Percentiles rank a stretch among this genome's conserved stretches.
These are phyloP conservation scores for Camelina neglecta DNA, from an alignment of 345 rosid genomes.

Conservation along the genomic window DNA sequence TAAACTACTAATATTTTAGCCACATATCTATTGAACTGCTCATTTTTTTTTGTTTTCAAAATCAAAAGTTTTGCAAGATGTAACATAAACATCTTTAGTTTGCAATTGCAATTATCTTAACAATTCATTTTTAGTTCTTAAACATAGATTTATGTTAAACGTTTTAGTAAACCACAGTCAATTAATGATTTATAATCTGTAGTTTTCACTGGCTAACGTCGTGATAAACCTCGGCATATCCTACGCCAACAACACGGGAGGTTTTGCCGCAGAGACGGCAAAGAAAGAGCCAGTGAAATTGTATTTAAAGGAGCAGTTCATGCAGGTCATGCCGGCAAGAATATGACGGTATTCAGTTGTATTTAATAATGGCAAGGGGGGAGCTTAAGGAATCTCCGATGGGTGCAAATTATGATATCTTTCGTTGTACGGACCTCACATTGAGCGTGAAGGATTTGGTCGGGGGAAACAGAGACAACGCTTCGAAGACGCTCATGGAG, in stretches of 20 bases:
- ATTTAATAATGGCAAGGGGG: background rate
- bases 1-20: background rate
- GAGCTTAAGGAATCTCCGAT: background rate
- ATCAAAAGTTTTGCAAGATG: background rate
- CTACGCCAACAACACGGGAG: background rate
- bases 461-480: background rate
- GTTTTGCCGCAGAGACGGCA: background rate
- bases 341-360: background rate
- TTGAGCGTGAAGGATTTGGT: background rate
- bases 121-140: background rate
- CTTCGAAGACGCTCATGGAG: no score
- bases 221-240: background rate
- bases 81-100: background rate
- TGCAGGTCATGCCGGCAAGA: background rate
- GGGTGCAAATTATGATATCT: conserved; percentile 12
- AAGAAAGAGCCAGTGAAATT: background rate
- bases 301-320: background rate
- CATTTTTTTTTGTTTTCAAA: no score
- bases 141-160: background rate
- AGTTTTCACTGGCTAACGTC: conserved; percentile 2
- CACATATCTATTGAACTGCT: background rate
- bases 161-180: background rate
- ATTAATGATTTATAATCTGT: background rate
- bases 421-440: background rate
- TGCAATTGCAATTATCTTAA: background rate